phyloP scores from a whole-genome alignment of 2,329 filamentous ascomycete genomes.

The Didymella arachidicola region DNA sequence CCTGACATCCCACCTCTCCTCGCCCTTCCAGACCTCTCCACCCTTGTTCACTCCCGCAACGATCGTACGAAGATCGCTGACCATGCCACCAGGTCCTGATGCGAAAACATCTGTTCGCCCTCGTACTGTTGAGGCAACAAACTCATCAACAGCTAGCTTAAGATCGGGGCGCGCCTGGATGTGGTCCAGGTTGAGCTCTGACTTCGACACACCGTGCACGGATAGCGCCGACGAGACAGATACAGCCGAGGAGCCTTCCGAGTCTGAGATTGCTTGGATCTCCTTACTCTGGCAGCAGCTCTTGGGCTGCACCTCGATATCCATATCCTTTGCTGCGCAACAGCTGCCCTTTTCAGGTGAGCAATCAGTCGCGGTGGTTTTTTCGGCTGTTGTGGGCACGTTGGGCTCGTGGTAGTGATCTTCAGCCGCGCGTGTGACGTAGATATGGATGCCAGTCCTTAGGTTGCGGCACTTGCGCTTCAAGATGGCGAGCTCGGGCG shows the following conservation, averaged over 20 bases:
- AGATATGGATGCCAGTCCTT: conserved; percentile 43
- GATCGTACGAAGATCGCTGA: conserved; percentile 44
- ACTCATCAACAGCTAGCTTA: conserved; percentile 31
- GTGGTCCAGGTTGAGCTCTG: conserved; percentile 38
- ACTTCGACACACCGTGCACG: conserved; percentile 41
- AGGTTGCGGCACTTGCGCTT: conserved; percentile 38
- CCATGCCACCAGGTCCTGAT: conserved; percentile 44
- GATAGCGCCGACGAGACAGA: conserved; percentile 37
- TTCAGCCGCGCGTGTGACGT: conserved; percentile 43
- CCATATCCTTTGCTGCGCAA: conserved; percentile 7
- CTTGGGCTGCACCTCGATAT: conserved; percentile 12
- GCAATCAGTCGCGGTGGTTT: conserved; percentile 26
- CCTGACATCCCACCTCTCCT: conserved; percentile 41
- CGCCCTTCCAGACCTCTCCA: conserved; percentile 45
- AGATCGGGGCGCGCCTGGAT: conserved; percentile 36
- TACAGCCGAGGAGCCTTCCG: conserved; percentile 26
- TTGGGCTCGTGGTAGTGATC: conserved; percentile 25
- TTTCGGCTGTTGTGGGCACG: conserved; percentile 30
- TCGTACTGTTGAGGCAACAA: conserved; percentile 32
- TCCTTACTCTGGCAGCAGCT: conserved; percentile 30
- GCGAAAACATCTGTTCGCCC: conserved; percentile 45
- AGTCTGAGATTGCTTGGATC: conserved; percentile 29
- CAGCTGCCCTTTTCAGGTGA: conserved; percentile 7
- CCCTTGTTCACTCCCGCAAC: conserved; percentile 43
- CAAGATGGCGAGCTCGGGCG: conserved; percentile 43